A percentile compares a stretch with the other conserved stretches of the same genome.
Conservation (phyloP, 2,329 filamentous ascomycete genomes). For the Sphaerulina vaccinii region DNA sequence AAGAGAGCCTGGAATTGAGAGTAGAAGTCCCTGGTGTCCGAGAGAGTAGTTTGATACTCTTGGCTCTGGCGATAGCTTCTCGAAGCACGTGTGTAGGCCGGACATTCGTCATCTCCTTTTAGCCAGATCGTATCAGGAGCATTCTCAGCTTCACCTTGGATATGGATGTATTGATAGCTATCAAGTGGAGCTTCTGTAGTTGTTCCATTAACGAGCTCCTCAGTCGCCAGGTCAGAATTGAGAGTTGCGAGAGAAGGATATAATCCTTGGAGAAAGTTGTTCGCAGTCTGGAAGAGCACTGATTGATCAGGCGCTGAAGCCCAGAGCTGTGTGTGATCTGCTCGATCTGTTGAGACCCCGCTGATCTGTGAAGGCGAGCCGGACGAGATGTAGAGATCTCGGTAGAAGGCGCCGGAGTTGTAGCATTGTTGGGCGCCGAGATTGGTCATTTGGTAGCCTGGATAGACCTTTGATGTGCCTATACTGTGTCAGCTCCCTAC, state of each 20-base stretch:
- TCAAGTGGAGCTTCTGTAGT: neutral
- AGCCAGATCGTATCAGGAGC: conserved; percentile 16
- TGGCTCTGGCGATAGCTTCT: neutral
- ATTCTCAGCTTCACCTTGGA: conserved; percentile 15
- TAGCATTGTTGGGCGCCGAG: conserved; percentile 14
- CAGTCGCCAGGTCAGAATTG: neutral
- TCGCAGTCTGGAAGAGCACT: conserved; percentile 14
- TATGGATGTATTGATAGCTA: conserved; percentile 13
- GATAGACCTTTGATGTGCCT: conserved; percentile 17
- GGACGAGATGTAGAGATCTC: conserved; percentile 7
- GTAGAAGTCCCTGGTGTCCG: neutral
- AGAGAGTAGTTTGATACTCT: neutral
- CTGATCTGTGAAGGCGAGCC: neutral
- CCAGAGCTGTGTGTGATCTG: conserved; percentile 10
- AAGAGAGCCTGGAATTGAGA: conserved; percentile 2
- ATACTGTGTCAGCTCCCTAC: neutral
- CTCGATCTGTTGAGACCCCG: conserved; percentile 1
- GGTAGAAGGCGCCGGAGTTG: conserved; percentile 14
- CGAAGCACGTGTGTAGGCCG: conserved; percentile 1
- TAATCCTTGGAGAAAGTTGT: conserved; percentile 12
- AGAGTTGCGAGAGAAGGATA: conserved; percentile 8
- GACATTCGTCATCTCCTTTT: conserved; percentile 16
- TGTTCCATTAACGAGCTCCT: neutral
- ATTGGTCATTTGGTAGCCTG: conserved; percentile 16
- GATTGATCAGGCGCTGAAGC: conserved; percentile 13